Evolutionary conservation across 192 early-diverging fungal species (phyloP).

Genomic region (Backusella tarrabulga): DNA sequence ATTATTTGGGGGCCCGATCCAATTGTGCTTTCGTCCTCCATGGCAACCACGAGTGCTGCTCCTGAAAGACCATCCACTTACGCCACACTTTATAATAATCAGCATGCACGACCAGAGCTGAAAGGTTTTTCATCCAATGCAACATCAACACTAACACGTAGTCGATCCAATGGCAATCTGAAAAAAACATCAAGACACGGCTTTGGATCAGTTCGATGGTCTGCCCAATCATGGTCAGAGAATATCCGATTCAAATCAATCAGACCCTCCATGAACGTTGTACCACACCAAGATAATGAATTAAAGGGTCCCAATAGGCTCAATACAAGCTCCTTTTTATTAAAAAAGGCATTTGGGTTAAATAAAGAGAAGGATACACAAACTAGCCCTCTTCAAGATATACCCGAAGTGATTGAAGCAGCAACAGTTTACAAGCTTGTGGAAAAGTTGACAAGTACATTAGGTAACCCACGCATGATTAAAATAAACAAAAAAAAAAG

Average conservation of each 20-base stretch:
- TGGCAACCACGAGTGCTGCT: conserved; percentile 8
- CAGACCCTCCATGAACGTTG: background rate
- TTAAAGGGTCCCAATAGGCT: background rate
- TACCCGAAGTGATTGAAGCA: conserved; percentile 37
- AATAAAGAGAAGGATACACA: background rate
- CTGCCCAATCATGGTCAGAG: conserved; percentile 10
- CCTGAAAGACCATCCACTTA: background rate
- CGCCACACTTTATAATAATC: conserved; percentile 1
- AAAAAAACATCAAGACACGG: background rate
- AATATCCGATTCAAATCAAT: background rate
- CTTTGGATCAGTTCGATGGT: conserved; percentile 7
- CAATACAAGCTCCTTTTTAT: background rate
- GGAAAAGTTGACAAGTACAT: conserved; percentile 51
- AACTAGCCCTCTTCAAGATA: background rate
- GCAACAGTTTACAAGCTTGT: conserved; percentile 56
- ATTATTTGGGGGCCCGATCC: conserved; percentile 39
- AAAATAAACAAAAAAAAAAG: background rate
- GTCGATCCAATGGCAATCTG: background rate
- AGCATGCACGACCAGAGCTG: background rate
- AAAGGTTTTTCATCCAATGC: conserved; percentile 16
- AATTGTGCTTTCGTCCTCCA: conserved; percentile 6
- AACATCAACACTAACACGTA: conserved; percentile 4
- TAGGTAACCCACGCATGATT: conserved; percentile 16
- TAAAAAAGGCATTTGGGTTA: conserved; percentile 10
- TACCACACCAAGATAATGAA: background rate